These are phyloP conservation scores for Anacardium occidentale DNA, from an alignment of 345 rosid species.

Conservation along the genomic window DNA sequence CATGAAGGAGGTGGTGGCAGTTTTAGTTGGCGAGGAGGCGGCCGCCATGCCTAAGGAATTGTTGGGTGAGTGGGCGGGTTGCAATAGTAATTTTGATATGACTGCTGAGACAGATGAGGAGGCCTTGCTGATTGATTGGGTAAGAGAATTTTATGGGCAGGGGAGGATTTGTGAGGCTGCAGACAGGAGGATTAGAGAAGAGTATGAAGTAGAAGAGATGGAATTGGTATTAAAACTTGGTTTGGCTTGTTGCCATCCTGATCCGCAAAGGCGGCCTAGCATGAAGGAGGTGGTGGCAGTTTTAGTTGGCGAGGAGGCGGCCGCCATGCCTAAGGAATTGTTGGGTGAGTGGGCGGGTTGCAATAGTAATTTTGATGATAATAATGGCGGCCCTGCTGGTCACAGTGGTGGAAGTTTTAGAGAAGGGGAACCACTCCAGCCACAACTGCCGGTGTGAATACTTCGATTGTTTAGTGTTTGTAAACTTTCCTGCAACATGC, in stretches of 20 bases:
- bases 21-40: conserved; percentile 46
- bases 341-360: too few relatives aligned
- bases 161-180: conserved; percentile 58
- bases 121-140: conserved; percentile 63
- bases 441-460: conserved; percentile 20
- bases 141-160: conserved; percentile 52
- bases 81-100: conserved; percentile 34
- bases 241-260: conserved; percentile 83
- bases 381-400: conserved; percentile 16
- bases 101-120: conserved; percentile 55
- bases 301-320: conserved; percentile 40
- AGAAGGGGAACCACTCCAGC: conserved; percentile 11
- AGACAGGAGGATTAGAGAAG: conserved; percentile 50
- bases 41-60: conserved; percentile 40
- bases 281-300: conserved; percentile 72
- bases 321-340: conserved; percentile 38
- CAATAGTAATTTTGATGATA: conserved; percentile 9
- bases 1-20: conserved; percentile 67
- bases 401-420: neutral
- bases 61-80: conserved; percentile 33
- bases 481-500: neutral
- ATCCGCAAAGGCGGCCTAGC: conserved; percentile 56
- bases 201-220: conserved; percentile 51
- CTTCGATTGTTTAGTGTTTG: neutral
- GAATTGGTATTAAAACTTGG: conserved; percentile 75